Evolutionary conservation across 257 asterid genomes (phyloP).

Genomic region (Capsicum baccatum): DNA sequence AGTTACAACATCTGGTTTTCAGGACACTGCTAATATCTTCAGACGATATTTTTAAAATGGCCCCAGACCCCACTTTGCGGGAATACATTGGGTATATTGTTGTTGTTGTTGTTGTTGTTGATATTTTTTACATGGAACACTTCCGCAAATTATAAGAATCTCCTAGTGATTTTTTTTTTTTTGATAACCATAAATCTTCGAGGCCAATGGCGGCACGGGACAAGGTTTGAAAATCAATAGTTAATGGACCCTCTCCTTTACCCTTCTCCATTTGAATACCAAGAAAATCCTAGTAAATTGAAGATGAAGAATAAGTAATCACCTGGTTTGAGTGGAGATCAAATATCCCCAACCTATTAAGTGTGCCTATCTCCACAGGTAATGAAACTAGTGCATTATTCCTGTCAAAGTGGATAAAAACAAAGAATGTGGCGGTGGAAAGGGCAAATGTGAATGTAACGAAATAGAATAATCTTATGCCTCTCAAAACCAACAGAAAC

Average conservation of each 20-base stretch:
- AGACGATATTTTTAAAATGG: constrained; percentile 4
- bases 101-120: no score
- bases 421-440: constrained; percentile 26
- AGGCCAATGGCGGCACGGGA: background rate
- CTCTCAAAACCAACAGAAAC: background rate
- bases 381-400: constrained; percentile 69
- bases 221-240: background rate
- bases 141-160: constrained; percentile 7
- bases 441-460: constrained; percentile 22
- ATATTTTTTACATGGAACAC: constrained; percentile 10
- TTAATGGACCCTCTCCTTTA: background rate
- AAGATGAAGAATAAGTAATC: constrained; percentile 29
- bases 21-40: background rate
- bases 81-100: no score
- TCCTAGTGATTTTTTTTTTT: constrained; percentile 23
- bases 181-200: background rate
- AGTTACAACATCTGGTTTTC: background rate
- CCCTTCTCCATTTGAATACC: background rate
- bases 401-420: constrained; percentile 48
- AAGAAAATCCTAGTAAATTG: constrained; percentile 10
- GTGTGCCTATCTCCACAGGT: constrained; percentile 80
- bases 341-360: constrained; percentile 82
- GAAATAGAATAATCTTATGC: constrained; percentile 18
- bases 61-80: no score
- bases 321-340: constrained; percentile 99